Base-by-base conservation (phyloP, 1,139 yeast species). In the Yamadazyma epiphylla region DNA sequence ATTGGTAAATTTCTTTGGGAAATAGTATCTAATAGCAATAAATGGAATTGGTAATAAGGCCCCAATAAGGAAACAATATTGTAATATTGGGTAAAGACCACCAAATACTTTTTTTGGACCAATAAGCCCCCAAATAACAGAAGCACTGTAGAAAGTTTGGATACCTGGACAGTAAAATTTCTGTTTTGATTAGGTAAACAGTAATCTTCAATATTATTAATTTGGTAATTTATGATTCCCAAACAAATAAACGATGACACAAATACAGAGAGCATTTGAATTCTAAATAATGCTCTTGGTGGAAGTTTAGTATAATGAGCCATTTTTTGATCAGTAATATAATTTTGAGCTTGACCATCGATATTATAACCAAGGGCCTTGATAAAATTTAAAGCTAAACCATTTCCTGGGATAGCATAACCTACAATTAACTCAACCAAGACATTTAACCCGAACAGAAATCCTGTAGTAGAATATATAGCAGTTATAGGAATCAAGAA, bases 341-440 rank as follows among this genome's bases (percentile, higher is more conserved):
- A 77, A 44, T 60, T 61, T 29, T 73, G 73, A 8, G 82, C 80
- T 51, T 77, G 83, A 3, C 70, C 70, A 50, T 68, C 74, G 40
- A 75, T 73, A 46, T 75, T 75, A 41, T 66, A 65, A 15, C 83
- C 84, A 37, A 65, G 64, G 1, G 80, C 76, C 48, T 77, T 77
- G 40, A 77, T 56, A 14, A 73, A 64, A 66, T 71, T 74, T 36
- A 76, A 53, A 1, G 83, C 83, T 28, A 64, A 53, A 25, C 78
- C 79, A 34, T 77, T 75, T 29, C 81, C 81, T 12, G 82, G 84
- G 17, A 77, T 42, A 3, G 80, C 78, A 43, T 77, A 76, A 15
- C 85, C 85, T 28, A 74, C 61, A 37, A 78, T 68, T 42, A 79
- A 58, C 49, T 78, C 83, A 27, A 74, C 77, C 36, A 78, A 52